Percentiles rank a stretch among this genome's conserved stretches.
phyloP scores from a whole-genome alignment of 805 yeast genomes.

The Zygosaccharomyces pseudorouxii region DNA sequence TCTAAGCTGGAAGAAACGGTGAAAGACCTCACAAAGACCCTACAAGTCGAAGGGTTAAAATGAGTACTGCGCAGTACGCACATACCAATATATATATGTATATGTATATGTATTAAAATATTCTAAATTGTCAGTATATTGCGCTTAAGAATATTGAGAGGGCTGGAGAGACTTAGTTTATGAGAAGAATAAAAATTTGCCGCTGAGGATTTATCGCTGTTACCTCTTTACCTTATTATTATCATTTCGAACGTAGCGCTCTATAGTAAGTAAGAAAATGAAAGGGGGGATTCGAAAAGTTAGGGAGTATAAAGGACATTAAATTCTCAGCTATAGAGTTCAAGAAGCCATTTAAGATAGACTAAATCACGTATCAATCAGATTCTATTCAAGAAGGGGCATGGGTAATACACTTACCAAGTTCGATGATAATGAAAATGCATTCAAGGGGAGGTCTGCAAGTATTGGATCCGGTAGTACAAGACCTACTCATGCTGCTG shows the following conservation, averaged over 20 bases:
- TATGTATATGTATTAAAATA: neutral
- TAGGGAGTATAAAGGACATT: neutral
- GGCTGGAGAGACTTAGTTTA: neutral
- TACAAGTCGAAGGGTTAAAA: slow-evolving; percentile 17
- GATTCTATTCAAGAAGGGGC: neutral
- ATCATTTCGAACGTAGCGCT: neutral
- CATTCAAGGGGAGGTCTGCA: slow-evolving; percentile 8
- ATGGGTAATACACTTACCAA: slow-evolving; percentile 50
- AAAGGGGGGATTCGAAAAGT: neutral
- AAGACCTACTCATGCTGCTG: slow-evolving; percentile 7
- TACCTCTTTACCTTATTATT: neutral
- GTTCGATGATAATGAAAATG: slow-evolving; percentile 33
- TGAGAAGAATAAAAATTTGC: neutral
- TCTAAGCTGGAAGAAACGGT: slow-evolving; percentile 40
- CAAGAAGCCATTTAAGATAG: neutral
- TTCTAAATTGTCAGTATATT: too few relatives aligned
- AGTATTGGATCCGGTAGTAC: slow-evolving; percentile 15
- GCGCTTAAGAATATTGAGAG: neutral
- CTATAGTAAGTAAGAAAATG: neutral
- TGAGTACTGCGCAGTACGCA: neutral
- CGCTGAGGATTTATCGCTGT: neutral
- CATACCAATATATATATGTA: neutral
- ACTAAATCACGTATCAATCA: neutral
- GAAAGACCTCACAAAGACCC: slow-evolving; percentile 27
- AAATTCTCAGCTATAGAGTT: neutral